Evolutionary conservation across 495 filamentous ascomycete species (phyloP).

Genomic region (Tirmania nivea): DNA sequence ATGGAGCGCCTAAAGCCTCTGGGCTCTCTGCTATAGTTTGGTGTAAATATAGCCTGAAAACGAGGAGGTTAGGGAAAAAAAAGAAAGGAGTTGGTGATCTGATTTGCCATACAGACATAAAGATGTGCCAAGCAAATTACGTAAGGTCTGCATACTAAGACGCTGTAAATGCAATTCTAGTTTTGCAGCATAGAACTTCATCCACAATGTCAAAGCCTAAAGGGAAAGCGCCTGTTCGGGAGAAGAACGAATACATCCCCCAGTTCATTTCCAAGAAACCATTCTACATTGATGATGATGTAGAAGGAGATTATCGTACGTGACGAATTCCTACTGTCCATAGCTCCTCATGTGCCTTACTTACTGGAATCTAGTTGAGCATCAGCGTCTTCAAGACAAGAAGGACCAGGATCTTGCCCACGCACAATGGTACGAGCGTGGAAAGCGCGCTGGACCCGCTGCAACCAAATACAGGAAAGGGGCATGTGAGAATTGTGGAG

Average conservation of each 20-base stretch:
- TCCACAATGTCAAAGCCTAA: slow-evolving; percentile 18
- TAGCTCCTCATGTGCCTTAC: background rate
- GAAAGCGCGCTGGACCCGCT: slow-evolving; percentile 54
- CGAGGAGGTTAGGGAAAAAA: too few relatives aligned
- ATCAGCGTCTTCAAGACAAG: slow-evolving; percentile 68
- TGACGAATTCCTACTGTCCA: background rate
- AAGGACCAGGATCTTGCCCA: slow-evolving; percentile 39
- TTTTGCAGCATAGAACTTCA: slow-evolving; percentile 5
- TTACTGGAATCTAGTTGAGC: slow-evolving; percentile 35
- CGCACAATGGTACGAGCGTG: slow-evolving; percentile 68
- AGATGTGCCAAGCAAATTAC: too few relatives aligned
- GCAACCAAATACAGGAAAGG: slow-evolving; percentile 95
- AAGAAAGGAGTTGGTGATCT: too few relatives aligned
- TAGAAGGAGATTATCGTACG: slow-evolving; percentile 52
- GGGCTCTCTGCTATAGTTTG: too few relatives aligned
- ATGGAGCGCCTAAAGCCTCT: too few relatives aligned
- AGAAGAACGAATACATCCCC: slow-evolving; percentile 85
- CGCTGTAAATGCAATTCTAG: too few relatives aligned
- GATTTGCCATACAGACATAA: too few relatives aligned
- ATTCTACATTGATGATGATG: slow-evolving; percentile 77
- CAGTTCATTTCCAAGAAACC: slow-evolving; percentile 95
- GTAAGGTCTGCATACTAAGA: too few relatives aligned
- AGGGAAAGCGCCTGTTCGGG: slow-evolving; percentile 36
- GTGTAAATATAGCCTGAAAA: too few relatives aligned
- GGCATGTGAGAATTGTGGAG: slow-evolving; percentile 94